Conservation (phyloP, 148 eudicot species). For the Persicaria maculosa region DNA sequence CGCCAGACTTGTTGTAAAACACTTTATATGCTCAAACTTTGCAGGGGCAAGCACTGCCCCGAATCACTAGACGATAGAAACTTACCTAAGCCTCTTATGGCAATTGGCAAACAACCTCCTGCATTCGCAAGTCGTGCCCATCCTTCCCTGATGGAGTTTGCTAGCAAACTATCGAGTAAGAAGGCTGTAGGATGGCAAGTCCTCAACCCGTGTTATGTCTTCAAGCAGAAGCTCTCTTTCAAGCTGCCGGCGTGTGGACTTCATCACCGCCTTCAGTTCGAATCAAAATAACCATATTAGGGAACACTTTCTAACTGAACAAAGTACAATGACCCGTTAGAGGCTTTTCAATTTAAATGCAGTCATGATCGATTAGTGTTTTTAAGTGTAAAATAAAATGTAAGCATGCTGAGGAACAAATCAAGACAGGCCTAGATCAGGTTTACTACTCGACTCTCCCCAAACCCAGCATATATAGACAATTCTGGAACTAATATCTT, state of each 20-base stretch:
- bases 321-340: not conserved
- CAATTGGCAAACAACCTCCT: not conserved
- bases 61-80: not conserved
- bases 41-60: not conserved
- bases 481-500: not conserved
- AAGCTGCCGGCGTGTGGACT: conserved; percentile 89
- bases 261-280: conserved; percentile 69
- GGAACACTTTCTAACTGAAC: not conserved
- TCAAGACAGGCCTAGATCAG: not conserved
- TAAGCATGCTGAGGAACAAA: not conserved
- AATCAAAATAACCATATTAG: not conserved
- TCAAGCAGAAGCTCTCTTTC: conserved; percentile 81
- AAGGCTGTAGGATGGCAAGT: conserved; percentile 75
- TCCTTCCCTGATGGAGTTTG: not conserved
- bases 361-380: not conserved
- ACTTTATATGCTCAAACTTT: conserved; percentile 9
- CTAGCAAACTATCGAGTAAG: conserved; percentile 43
- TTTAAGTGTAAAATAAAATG: not conserved
- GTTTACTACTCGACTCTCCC: not conserved
- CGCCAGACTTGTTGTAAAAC: not conserved
- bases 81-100: conserved; percentile 2
- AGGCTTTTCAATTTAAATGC: not conserved
- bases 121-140: not conserved
- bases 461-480: not conserved
- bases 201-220: conserved; percentile 69